Conservation (phyloP, 345 rosid species). For the Euphorbia tirucalli region DNA sequence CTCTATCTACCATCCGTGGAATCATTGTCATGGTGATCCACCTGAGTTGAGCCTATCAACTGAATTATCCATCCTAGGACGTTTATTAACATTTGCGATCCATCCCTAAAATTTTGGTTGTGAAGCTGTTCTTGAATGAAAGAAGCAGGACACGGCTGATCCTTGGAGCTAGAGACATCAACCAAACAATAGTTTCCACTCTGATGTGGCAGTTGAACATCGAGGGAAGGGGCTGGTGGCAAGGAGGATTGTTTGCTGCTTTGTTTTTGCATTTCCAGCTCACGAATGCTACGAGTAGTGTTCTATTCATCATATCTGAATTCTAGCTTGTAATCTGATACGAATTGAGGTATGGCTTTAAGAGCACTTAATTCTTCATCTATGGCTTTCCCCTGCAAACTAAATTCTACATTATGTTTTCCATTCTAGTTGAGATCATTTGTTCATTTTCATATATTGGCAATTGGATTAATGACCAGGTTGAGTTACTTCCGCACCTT, state of each 20-base stretch:
- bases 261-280: slow-evolving; percentile 10
- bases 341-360: slow-evolving; percentile 19
- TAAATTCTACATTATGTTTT: too few relatives aligned
- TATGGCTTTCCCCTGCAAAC: slow-evolving; percentile 24
- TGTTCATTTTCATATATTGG: too few relatives aligned
- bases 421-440: too few relatives aligned
- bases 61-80: slow-evolving; percentile 11
- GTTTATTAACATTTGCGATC: slow-evolving; percentile 10
- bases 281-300: slow-evolving; percentile 1
- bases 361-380: slow-evolving; percentile 18
- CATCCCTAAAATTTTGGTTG: neutral
- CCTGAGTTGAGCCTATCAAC: neutral
- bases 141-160: neutral
- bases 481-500: slow-evolving; percentile 15
- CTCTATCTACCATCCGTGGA: too few relatives aligned
- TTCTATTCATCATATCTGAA: neutral
- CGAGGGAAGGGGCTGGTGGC: neutral
- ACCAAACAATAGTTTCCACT: too few relatives aligned
- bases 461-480: neutral
- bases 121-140: neutral
- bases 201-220: neutral
- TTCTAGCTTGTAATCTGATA: slow-evolving; percentile 25
- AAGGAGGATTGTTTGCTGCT: neutral
- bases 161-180: too few relatives aligned
- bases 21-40: neutral